Percentiles rank a stretch among this genome's conserved stretches.
phyloP scores from a whole-genome alignment of 306 rosid genomes.

The Castanea crenata region DNA sequence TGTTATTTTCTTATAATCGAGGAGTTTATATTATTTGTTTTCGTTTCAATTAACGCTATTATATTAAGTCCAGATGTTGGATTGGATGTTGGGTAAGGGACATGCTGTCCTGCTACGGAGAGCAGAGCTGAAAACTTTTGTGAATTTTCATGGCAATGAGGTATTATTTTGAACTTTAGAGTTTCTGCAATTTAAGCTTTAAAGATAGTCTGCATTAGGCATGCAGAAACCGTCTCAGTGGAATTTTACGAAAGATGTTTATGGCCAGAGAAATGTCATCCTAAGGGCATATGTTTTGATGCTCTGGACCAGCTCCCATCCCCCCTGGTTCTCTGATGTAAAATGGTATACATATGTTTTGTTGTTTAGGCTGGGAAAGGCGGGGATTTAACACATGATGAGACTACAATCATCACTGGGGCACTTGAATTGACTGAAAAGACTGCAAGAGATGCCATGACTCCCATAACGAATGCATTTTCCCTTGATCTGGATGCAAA shows the following conservation, averaged over 20 bases:
- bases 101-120: constrained; percentile 88
- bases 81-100: constrained; percentile 97
- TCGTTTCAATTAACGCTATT: neutral
- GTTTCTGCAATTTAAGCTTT: constrained; percentile 1
- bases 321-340: constrained; percentile 22
- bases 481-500: constrained; percentile 93
- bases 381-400: constrained; percentile 96
- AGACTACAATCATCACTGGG: constrained; percentile 94
- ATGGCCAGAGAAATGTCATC: neutral
- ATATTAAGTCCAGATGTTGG: constrained; percentile 62
- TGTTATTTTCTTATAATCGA: neutral
- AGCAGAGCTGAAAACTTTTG: constrained; percentile 97
- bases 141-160: constrained; percentile 97
- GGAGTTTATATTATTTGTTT: neutral
- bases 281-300: constrained; percentile 1
- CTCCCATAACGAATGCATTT: constrained; percentile 88
- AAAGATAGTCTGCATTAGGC: constrained; percentile 1
- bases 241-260: constrained; percentile 10
- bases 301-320: constrained; percentile 3
- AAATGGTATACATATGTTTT: constrained; percentile 19
- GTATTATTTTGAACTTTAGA: constrained; percentile 33
- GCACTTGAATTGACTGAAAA: constrained; percentile 97
- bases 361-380: constrained; percentile 92
- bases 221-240: neutral
- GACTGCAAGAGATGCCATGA: constrained; percentile 99